Evolutionary conservation across 2,329 filamentous ascomycete species (phyloP), one percentile per base, ranked within the genome.

Genomic region (Myriangium duriaei): DNA sequence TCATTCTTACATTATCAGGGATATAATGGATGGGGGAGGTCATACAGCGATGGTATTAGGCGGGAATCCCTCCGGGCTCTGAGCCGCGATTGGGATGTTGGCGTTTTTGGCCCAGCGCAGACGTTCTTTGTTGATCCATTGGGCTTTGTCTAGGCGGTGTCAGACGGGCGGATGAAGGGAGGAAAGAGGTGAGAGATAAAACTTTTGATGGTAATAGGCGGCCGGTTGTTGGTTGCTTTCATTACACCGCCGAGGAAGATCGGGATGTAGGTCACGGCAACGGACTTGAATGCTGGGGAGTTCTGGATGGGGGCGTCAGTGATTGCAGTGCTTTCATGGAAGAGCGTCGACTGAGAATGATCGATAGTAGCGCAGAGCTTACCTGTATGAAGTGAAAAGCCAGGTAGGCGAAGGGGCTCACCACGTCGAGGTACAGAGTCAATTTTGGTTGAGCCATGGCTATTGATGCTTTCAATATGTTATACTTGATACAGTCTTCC

Each of bases 231-330:
- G 50, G 67, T 71, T 1, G 57, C 53, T 39, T 75, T 67, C 65
- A 78, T 74, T 37, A 78, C 52, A 0, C 72, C 73, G 4, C 71
- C 71, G 0, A 77, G 61, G 36, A 77, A 66, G 37, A 79, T 69
- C 5, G 74, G 74, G 6, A 74, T 54, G 48, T 72, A 76, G 10
- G 58, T 68, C 30, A 75, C 58, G 5, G 75, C 61, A 51, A 67
- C 68, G 48, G 63, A 54, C 39, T 65, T 60, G 55, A 78, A 77
- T 5, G 65, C 57, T 1, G 69, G 61, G 12, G 69, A 72, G 45
- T 72, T 65, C 72, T 76, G 28, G 2, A 30, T 24, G 14, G 26
- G 1, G 9, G 2, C 29, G 31, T 44, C 28, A 42, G 39, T 12
- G 1, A 32, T 11, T 18, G 16, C 16, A 3, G 11, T 35, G 5